phyloP scores from a whole-genome alignment of 1,139 yeast species.

The Pichia sp. region DNA sequence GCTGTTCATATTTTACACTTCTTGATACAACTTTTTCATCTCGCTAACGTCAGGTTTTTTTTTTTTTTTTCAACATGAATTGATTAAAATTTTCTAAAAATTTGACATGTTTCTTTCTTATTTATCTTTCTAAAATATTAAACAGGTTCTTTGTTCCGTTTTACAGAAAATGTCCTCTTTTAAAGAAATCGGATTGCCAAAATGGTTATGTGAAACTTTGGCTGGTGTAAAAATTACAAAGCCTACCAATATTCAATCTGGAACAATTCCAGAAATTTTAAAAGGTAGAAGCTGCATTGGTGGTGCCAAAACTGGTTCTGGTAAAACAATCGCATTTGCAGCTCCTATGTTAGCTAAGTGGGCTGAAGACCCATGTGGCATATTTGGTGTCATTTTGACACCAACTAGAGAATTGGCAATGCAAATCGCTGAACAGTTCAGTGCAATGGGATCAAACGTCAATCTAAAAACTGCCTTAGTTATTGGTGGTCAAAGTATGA shows the following conservation, averaged over 20 bases:
- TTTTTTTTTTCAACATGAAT: neutral
- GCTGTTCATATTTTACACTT: neutral
- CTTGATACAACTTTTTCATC: neutral
- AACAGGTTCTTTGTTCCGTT: no score
- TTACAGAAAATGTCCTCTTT: slow-evolving; percentile 36
- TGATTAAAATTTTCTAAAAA: neutral
- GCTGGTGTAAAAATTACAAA: slow-evolving; percentile 70
- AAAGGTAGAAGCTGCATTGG: slow-evolving; percentile 90
- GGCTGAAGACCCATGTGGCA: slow-evolving; percentile 93
- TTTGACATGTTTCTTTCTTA: neutral
- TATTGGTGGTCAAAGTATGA: slow-evolving; percentile 94
- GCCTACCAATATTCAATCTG: slow-evolving; percentile 83
- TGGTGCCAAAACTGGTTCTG: slow-evolving; percentile 97
- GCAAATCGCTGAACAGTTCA: slow-evolving; percentile 94
- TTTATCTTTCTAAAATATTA: neutral
- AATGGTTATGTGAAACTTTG: slow-evolving; percentile 81
- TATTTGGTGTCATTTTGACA: slow-evolving; percentile 80
- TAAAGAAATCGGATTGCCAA: slow-evolving; percentile 65
- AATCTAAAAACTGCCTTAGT: slow-evolving; percentile 73
- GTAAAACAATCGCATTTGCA: slow-evolving; percentile 96
- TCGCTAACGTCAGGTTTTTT: neutral
- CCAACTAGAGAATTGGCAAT: slow-evolving; percentile 95
- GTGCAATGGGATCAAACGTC: slow-evolving; percentile 86
- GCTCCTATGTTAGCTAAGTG: slow-evolving; percentile 92
- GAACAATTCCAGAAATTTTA: slow-evolving; percentile 83